Evolutionary conservation across 2,329 filamentous ascomycete genomes (phyloP).

Genomic region (Pyrenophora graminea): DNA sequence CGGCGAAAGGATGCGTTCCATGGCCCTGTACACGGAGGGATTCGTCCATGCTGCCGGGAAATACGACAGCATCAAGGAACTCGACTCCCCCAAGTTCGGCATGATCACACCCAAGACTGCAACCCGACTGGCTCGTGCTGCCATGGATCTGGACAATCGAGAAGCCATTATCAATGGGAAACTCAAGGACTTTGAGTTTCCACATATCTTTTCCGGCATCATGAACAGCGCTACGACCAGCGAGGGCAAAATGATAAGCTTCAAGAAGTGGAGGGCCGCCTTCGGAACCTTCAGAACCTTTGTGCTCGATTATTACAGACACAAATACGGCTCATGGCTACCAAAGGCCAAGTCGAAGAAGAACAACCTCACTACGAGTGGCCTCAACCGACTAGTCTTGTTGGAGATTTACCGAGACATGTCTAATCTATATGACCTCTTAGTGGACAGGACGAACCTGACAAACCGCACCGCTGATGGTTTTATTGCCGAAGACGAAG

Average conservation of each 20-base stretch:
- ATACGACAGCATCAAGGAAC: constrained; percentile 70
- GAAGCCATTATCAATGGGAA: constrained; percentile 71
- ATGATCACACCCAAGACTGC: constrained; percentile 72
- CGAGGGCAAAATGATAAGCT: constrained; percentile 78
- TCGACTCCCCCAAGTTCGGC: constrained; percentile 70
- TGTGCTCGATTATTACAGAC: constrained; percentile 70
- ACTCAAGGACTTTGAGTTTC: constrained; percentile 89
- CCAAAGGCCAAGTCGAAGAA: constrained; percentile 91
- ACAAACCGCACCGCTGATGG: constrained; percentile 80
- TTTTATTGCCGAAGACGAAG: constrained; percentile 60
- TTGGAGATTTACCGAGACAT: constrained; percentile 84
- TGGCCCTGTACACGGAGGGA: constrained; percentile 83
- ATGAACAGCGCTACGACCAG: constrained; percentile 79
- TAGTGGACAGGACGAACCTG: constrained; percentile 77
- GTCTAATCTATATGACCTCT: constrained; percentile 81
- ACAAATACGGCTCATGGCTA: constrained; percentile 77
- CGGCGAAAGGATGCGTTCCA: constrained; percentile 82
- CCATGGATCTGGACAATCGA: constrained; percentile 76
- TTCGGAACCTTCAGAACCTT: constrained; percentile 78
- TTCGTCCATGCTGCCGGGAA: constrained; percentile 92
- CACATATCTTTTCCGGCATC: constrained; percentile 83
- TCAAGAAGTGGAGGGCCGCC: constrained; percentile 78
- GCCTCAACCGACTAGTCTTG: constrained; percentile 82
- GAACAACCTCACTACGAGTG: constrained; percentile 83
- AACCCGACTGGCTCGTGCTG: constrained; percentile 79